phyloP scores from a whole-genome alignment of 345 rosid genomes.

The Adansonia digitata region DNA sequence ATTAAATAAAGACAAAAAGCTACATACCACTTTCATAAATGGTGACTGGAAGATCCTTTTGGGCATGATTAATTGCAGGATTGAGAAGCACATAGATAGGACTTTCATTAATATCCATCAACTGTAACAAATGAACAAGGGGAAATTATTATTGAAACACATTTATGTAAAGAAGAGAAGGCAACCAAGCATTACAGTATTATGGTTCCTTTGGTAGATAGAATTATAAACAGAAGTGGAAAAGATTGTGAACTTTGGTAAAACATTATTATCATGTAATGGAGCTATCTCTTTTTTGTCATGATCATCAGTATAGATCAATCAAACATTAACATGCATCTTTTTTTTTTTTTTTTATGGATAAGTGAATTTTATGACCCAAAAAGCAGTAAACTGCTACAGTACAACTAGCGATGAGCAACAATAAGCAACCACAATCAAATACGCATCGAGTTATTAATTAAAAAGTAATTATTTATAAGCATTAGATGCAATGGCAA shows the following conservation, averaged over 20 bases:
- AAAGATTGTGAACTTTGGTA: neutral
- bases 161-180: neutral
- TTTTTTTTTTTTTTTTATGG: too few species aligned
- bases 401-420: too few species aligned
- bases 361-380: too few species aligned
- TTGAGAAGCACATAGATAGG: conserved; percentile 87
- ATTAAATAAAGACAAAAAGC: neutral
- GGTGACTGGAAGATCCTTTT: conserved; percentile 90
- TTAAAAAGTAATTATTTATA: neutral
- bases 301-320: neutral
- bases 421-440: neutral
- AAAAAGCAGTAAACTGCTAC: too few species aligned
- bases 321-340: neutral
- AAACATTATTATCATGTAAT: too few species aligned
- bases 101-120: conserved; percentile 95
- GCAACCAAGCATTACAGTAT: neutral
- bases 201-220: neutral
- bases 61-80: conserved; percentile 76
- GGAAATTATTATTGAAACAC: neutral
- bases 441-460: neutral
- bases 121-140: conserved; percentile 38
- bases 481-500: too few species aligned
- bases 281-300: neutral
- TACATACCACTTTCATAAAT: conserved; percentile 81
- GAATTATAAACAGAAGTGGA: neutral